Percentiles rank a stretch among this genome's conserved stretches.
phyloP scores from a whole-genome alignment of 176 grass and related monocot genomes.

The Eragrostis curvula region DNA sequence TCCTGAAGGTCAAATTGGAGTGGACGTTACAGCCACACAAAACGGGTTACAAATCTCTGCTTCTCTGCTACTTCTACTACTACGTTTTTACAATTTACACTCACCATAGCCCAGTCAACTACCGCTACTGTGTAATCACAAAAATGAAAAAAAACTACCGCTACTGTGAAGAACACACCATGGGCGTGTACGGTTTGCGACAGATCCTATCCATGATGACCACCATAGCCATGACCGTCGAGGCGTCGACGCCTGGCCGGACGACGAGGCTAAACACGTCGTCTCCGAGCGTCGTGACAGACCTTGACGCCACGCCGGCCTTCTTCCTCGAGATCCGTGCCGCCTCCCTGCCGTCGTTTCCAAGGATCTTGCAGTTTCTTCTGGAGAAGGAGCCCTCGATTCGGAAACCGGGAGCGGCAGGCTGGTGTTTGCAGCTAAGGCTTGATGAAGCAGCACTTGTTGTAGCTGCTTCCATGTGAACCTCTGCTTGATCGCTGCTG shows the following conservation, averaged over 20 bases:
- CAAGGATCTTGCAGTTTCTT: slow-evolving; percentile 68
- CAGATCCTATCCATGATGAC: slow-evolving; percentile 91
- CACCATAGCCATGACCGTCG: slow-evolving; percentile 77
- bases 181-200: slow-evolving; percentile 41
- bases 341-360: slow-evolving; percentile 57
- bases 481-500: slow-evolving; percentile 59
- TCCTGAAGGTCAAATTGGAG: not conserved
- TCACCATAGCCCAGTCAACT: not conserved
- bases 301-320: slow-evolving; percentile 18
- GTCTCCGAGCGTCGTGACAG: slow-evolving; percentile 60
- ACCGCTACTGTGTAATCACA: no score
- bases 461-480: slow-evolving; percentile 45
- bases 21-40: not conserved
- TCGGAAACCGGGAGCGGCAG: slow-evolving; percentile 28
- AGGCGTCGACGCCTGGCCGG: slow-evolving; percentile 54
- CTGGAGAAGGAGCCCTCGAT: slow-evolving; percentile 65
- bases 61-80: not conserved
- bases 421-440: slow-evolving; percentile 15
- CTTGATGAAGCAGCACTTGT: not conserved
- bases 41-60: not conserved
- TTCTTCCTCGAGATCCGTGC: slow-evolving; percentile 62
- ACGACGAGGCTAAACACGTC: slow-evolving; percentile 93
- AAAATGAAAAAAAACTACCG: no score
- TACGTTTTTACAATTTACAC: not conserved
- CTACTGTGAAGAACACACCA: slow-evolving; percentile 52